These are phyloP conservation scores for Neonectria neomacrospora DNA, from an alignment of 2,329 filamentous ascomycete species.

Conservation along the genomic window DNA sequence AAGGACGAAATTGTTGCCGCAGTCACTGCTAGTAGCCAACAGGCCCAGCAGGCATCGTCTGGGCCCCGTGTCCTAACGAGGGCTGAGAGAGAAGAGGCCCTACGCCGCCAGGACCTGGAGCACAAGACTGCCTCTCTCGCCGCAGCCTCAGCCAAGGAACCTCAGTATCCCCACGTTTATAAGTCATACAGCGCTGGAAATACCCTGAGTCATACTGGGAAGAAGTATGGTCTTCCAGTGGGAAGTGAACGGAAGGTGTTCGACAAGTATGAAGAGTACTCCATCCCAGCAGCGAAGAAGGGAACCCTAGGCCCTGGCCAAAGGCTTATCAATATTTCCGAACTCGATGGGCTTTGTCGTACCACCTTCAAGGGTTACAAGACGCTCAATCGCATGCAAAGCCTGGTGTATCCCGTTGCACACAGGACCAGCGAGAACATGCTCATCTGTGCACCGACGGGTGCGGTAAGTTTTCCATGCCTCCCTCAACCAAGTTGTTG, in stretches of 20 bases:
- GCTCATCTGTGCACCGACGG: slow-evolving; percentile 97
- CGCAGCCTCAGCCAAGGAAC: slow-evolving; percentile 76
- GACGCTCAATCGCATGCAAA: slow-evolving; percentile 96
- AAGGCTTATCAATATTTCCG: slow-evolving; percentile 80
- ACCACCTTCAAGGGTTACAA: slow-evolving; percentile 97
- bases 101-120: slow-evolving; percentile 79
- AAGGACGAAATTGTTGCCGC: slow-evolving; percentile 72
- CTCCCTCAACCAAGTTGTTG: neutral
- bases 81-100: slow-evolving; percentile 80
- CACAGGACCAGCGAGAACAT: slow-evolving; percentile 98
- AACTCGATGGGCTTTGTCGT: slow-evolving; percentile 88
- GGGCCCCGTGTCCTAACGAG: slow-evolving; percentile 73
- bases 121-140: slow-evolving; percentile 83
- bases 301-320: slow-evolving; percentile 78
- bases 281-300: slow-evolving; percentile 83
- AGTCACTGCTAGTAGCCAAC: slow-evolving; percentile 48
- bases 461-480: slow-evolving; percentile 70
- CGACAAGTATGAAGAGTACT: slow-evolving; percentile 89
- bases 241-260: slow-evolving; percentile 77
- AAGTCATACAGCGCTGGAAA: slow-evolving; percentile 86
- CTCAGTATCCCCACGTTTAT: slow-evolving; percentile 94
- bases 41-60: slow-evolving; percentile 51
- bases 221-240: slow-evolving; percentile 82
- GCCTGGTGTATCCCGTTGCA: slow-evolving; percentile 91
- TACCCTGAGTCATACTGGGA: slow-evolving; percentile 80